phyloP scores from a whole-genome alignment of 1,139 yeast genomes.

The Pneumocystis canis region DNA sequence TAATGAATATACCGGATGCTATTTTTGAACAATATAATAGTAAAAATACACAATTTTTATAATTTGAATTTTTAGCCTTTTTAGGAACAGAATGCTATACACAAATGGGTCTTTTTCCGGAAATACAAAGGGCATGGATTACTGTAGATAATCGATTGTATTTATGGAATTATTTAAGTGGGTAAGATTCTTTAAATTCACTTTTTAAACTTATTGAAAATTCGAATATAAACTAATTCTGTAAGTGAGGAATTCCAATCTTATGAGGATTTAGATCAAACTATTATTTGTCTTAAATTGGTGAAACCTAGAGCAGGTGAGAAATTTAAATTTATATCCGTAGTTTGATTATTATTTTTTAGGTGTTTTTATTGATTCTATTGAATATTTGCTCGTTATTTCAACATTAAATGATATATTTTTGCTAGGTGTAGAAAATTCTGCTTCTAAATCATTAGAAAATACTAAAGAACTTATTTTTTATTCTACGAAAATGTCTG shows the following conservation, averaged over 20 bases:
- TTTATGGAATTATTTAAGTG: constrained; percentile 63
- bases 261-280: constrained; percentile 67
- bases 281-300: constrained; percentile 60
- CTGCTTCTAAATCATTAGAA: constrained; percentile 16
- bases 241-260: constrained; percentile 46
- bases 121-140: constrained; percentile 75
- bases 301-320: constrained; percentile 56
- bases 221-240: background rate
- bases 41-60: no score
- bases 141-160: constrained; percentile 68
- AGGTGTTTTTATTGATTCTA: constrained; percentile 60
- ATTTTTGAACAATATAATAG: constrained; percentile 58
- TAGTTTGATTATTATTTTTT: background rate
- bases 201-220: background rate
- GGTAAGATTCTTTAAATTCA: constrained; percentile 17
- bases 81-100: constrained; percentile 48
- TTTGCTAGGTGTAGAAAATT: constrained; percentile 45
- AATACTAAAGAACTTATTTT: constrained; percentile 39
- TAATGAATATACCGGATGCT: constrained; percentile 66
- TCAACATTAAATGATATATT: constrained; percentile 72
- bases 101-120: constrained; percentile 73
- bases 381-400: constrained; percentile 55
- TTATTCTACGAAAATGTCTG: constrained; percentile 70
- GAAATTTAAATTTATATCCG: background rate
- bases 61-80: background rate